These are phyloP conservation scores for Asterophora parasitica DNA, from an alignment of 768 basidiomycete species.

Conservation along the genomic window DNA sequence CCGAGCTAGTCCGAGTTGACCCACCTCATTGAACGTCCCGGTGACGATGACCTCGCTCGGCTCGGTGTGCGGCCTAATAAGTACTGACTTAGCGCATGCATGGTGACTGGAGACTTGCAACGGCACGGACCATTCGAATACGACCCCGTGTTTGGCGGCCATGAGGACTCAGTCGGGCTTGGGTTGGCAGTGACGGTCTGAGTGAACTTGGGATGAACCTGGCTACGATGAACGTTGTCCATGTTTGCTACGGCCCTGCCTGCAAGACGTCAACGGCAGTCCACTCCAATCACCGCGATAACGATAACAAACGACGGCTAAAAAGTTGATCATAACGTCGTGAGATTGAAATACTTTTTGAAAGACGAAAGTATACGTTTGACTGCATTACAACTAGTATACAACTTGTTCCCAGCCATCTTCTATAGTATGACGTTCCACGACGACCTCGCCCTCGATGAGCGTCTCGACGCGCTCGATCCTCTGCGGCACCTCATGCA, in stretches of 20 bases:
- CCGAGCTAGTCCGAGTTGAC: constrained; percentile 20
- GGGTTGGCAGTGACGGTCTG: not conserved
- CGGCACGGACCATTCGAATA: constrained; percentile 44
- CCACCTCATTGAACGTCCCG: constrained; percentile 75
- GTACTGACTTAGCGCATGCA: not conserved
- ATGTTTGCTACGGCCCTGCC: constrained; percentile 23
- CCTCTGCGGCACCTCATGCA: constrained; percentile 59
- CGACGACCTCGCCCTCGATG: constrained; percentile 42
- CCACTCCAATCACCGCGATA: too few species aligned
- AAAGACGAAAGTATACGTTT: too few species aligned
- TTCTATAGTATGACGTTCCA: constrained; percentile 15
- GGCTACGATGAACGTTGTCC: constrained; percentile 25
- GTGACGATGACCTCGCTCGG: constrained; percentile 62
- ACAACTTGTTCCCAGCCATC: too few species aligned
- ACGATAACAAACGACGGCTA: too few species aligned
- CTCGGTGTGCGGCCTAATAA: constrained; percentile 51
- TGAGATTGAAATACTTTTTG: too few species aligned
- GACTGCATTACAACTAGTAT: too few species aligned
- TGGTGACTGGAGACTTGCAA: not conserved
- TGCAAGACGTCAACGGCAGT: too few species aligned
- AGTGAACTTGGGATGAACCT: too few species aligned
- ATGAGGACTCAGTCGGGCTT: constrained; percentile 6
- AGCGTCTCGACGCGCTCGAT: constrained; percentile 49
- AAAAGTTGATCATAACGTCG: too few species aligned
- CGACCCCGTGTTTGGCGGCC: constrained; percentile 36